These are phyloP conservation scores for Epichloe elymi DNA, from an alignment of 2,329 filamentous ascomycete genomes.

Conservation along the genomic window DNA sequence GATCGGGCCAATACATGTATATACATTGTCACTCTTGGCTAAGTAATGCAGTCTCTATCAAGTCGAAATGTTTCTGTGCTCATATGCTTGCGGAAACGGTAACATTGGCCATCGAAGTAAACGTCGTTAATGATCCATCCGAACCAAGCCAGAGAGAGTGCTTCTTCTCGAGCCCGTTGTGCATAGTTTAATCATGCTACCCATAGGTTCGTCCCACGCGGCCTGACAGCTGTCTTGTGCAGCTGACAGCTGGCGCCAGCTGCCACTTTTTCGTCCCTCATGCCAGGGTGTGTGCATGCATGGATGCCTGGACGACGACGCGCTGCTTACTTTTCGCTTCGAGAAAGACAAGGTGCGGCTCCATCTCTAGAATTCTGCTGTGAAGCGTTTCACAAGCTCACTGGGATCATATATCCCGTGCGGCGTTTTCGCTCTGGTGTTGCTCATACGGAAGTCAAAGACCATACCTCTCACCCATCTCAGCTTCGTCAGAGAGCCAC, in stretches of 20 bases:
- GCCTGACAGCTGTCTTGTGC: conserved; percentile 2
- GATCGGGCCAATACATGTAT: not conserved
- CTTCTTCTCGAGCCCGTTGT: no score
- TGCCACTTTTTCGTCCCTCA: not conserved
- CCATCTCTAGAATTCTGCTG: not conserved
- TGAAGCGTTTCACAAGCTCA: conserved; percentile 1
- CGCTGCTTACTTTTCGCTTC: conserved; percentile 1
- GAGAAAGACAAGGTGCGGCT: not conserved
- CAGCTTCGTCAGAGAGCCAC: not conserved
- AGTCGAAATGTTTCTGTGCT: no score
- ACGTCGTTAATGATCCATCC: no score
- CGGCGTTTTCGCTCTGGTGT: not conserved
- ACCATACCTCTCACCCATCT: not conserved
- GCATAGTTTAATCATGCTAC: no score
- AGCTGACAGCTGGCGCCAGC: not conserved
- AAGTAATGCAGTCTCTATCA: no score
- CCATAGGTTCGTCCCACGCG: not conserved
- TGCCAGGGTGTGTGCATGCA: not conserved
- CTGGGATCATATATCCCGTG: not conserved
- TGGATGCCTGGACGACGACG: conserved; percentile 1
- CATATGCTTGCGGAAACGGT: not conserved
- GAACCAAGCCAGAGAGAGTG: no score
- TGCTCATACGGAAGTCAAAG: not conserved
- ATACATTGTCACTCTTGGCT: not conserved
- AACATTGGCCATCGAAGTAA: not conserved